phyloP scores from a whole-genome alignment of 192 early-diverging fungal species.

The Powellomyces hirtus region DNA sequence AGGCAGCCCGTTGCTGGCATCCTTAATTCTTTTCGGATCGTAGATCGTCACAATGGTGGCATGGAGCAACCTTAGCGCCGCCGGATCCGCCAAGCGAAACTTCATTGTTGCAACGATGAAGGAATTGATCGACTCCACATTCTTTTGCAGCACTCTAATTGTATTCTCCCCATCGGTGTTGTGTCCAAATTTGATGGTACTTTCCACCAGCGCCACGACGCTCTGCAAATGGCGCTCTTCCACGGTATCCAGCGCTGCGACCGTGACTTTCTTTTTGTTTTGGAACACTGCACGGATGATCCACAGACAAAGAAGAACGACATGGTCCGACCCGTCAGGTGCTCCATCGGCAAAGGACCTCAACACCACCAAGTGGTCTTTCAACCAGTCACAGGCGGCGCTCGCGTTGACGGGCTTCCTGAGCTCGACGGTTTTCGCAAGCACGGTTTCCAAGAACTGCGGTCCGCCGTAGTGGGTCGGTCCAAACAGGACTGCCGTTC shows the following conservation, averaged over 20 bases:
- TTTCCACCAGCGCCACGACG: no score
- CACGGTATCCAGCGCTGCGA: neutral
- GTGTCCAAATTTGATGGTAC: no score
- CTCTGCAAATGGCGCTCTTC: neutral
- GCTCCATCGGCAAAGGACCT: neutral
- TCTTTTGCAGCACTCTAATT: neutral
- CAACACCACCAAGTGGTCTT: neutral
- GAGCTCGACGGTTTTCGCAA: neutral
- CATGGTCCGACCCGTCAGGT: neutral
- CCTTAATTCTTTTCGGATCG: neutral
- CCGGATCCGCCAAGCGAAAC: slow-evolving; percentile 23
- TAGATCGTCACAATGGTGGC: neutral
- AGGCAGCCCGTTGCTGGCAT: neutral
- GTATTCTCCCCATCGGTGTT: no score
- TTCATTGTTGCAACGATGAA: slow-evolving; percentile 29
- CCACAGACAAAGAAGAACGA: neutral
- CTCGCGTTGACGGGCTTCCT: neutral
- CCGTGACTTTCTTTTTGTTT: slow-evolving; percentile 4
- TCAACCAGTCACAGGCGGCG: neutral
- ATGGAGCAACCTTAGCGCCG: slow-evolving; percentile 11
- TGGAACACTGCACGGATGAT: neutral
- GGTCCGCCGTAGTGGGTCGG: neutral
- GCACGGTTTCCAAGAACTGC: neutral
- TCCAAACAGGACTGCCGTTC: neutral
- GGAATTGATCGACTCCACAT: neutral